A percentile compares a stretch with the other conserved stretches of the same genome.
These are phyloP conservation scores for Pleurotus ostreatus DNA, from an alignment of 768 basidiomycete species.

Conservation along the genomic window DNA sequence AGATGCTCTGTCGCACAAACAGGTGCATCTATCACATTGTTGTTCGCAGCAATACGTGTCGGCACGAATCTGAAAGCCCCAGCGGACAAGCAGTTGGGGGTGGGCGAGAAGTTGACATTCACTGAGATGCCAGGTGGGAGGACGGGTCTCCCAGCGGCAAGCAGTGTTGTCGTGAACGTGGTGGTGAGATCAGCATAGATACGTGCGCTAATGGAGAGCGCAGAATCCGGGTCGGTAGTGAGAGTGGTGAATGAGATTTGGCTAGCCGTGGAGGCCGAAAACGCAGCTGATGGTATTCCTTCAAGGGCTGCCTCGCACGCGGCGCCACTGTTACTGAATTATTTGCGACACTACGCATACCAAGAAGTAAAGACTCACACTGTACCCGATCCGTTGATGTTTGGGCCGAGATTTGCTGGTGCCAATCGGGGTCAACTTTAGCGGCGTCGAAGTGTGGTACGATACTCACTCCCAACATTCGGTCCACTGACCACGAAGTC, in stretches of 20 bases:
- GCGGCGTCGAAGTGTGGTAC: too few species aligned
- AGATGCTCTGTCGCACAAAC: conserved; percentile 27
- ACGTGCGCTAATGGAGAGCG: conserved; percentile 5
- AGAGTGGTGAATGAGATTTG: conserved; percentile 20
- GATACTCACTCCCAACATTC: conserved; percentile 17
- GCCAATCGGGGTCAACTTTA: neutral
- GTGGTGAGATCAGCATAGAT: conserved; percentile 16
- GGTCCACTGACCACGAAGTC: conserved; percentile 29
- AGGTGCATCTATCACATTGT: conserved; percentile 22
- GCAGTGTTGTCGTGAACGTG: conserved; percentile 15
- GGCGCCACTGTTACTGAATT: conserved; percentile 25
- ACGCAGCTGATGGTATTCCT: conserved; percentile 32
- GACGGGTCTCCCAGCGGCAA: conserved; percentile 17
- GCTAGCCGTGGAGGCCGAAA: conserved; percentile 21
- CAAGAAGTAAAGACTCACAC: conserved; percentile 10
- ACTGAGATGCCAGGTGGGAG: conserved; percentile 26
- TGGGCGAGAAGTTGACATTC: conserved; percentile 32
- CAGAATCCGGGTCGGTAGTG: conserved; percentile 7
- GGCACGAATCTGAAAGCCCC: conserved; percentile 26
- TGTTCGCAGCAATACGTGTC: conserved; percentile 22
- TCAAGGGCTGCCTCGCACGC: conserved; percentile 30
- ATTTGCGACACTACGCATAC: neutral
- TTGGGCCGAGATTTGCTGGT: conserved; percentile 17
- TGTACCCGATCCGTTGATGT: conserved; percentile 21
- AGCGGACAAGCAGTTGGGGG: conserved; percentile 20